Evolutionary conservation across 2,329 filamentous ascomycete species (phyloP).

Genomic region (Sphaceloma murrayae): DNA sequence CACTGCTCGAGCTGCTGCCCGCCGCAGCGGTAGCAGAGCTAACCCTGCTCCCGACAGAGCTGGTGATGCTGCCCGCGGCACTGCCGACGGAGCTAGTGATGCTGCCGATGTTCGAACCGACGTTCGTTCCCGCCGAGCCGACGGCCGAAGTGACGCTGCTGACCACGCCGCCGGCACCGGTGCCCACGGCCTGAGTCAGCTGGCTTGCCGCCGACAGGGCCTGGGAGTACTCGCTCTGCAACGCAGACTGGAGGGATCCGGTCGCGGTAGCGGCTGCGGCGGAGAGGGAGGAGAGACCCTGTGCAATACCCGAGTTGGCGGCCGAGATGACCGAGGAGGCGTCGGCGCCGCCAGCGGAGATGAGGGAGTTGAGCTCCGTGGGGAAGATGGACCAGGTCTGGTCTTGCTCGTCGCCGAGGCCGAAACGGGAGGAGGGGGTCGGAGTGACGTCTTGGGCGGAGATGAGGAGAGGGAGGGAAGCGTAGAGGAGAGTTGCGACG

Average conservation of each 20-base stretch:
- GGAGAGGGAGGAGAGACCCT: slow-evolving; percentile 5
- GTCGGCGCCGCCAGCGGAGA: neutral
- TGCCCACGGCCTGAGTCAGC: neutral
- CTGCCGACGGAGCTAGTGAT: neutral
- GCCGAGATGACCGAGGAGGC: slow-evolving; percentile 2
- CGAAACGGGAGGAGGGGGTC: neutral
- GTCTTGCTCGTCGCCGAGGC: slow-evolving; percentile 2
- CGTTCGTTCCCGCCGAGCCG: neutral
- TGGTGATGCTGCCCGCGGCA: neutral
- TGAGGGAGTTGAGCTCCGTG: slow-evolving; percentile 1
- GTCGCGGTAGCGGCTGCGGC: slow-evolving; percentile 12
- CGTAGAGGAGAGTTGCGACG: slow-evolving; percentile 3
- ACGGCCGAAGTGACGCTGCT: neutral
- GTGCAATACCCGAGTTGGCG: neutral
- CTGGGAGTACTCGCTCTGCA: slow-evolving; percentile 13
- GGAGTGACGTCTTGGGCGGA: slow-evolving; percentile 7
- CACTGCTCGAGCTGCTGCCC: neutral
- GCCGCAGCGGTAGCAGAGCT: slow-evolving; percentile 4
- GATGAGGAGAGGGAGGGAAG: slow-evolving; percentile 14
- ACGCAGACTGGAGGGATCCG: neutral
- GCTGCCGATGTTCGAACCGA: neutral
- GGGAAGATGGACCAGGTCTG: slow-evolving; percentile 13
- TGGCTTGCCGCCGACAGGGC: neutral
- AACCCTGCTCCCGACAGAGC: neutral
- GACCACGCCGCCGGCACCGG: neutral